Evolutionary conservation across 2,329 filamentous ascomycete species (phyloP).

Genomic region (Drechslera avenae): DNA sequence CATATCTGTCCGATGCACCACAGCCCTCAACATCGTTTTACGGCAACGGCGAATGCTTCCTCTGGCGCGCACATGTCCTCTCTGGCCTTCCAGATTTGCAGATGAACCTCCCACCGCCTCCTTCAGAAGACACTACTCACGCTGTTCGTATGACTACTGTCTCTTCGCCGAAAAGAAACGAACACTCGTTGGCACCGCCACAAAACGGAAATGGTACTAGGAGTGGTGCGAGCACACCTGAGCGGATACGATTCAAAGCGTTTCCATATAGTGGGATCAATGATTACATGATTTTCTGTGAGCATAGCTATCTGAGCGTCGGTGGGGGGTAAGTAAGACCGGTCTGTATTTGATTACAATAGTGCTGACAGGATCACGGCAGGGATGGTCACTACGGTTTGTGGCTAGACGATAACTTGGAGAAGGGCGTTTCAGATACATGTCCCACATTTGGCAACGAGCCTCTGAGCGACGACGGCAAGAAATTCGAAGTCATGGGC

Average conservation of each 20-base stretch:
- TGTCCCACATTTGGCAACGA: constrained; percentile 97
- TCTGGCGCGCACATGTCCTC: constrained; percentile 77
- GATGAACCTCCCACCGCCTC: constrained; percentile 69
- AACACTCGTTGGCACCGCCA: constrained; percentile 36
- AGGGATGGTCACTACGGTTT: constrained; percentile 86
- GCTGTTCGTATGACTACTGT: constrained; percentile 66
- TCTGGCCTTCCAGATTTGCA: constrained; percentile 56
- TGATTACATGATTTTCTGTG: constrained; percentile 95
- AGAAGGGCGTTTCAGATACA: constrained; percentile 78
- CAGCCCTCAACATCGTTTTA: constrained; percentile 84
- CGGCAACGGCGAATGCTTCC: constrained; percentile 94
- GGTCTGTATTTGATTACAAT: not conserved
- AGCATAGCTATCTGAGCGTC: constrained; percentile 80
- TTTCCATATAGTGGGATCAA: constrained; percentile 96
- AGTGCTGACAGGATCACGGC: constrained; percentile 1
- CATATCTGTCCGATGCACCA: constrained; percentile 89
- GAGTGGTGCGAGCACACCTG: constrained; percentile 63
- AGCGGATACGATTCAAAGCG: constrained; percentile 90
- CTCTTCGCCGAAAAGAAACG: constrained; percentile 26
- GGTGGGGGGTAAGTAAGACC: constrained; percentile 68
- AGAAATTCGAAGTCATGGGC: constrained; percentile 87
- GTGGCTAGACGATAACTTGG: constrained; percentile 87
- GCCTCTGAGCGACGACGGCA: constrained; percentile 86
- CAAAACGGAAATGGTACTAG: constrained; percentile 17
- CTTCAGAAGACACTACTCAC: constrained; percentile 68